A percentile compares a stretch with the other conserved stretches of the same genome.
Evolutionary conservation across 768 basidiomycete species (phyloP).

Genomic region (Austroboletus festivus): DNA sequence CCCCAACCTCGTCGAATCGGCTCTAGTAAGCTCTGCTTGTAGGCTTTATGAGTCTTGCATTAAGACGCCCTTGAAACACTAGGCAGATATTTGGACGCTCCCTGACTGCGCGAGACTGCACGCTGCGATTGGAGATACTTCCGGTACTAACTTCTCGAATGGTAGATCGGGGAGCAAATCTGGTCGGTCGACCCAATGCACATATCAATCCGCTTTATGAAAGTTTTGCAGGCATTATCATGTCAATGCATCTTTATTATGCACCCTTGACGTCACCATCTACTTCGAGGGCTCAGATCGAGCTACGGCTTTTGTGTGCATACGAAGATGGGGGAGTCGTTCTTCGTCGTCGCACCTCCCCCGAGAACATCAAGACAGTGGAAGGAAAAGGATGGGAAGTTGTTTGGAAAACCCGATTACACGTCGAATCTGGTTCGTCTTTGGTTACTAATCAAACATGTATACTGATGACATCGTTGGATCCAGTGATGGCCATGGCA

Average conservation of each 20-base stretch:
- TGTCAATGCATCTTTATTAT: conserved; percentile 74
- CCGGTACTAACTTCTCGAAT: conserved; percentile 29
- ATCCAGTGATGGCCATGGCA: conserved; percentile 81
- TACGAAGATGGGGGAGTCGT: conserved; percentile 91
- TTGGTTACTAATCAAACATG: neutral
- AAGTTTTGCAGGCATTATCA: conserved; percentile 69
- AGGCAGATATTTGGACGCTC: conserved; percentile 89
- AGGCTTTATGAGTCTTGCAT: neutral
- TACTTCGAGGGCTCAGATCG: conserved; percentile 28
- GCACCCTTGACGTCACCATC: conserved; percentile 30
- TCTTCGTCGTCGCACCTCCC: conserved; percentile 49
- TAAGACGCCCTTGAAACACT: no score
- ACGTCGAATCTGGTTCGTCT: conserved; percentile 67
- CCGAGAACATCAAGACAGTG: conserved; percentile 41
- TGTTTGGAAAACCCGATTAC: conserved; percentile 63
- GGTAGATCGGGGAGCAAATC: conserved; percentile 54
- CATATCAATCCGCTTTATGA: neutral
- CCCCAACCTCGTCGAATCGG: conserved; percentile 87
- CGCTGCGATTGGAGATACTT: conserved; percentile 71
- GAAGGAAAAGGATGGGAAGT: conserved; percentile 74
- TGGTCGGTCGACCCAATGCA: conserved; percentile 38
- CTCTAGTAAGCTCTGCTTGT: conserved; percentile 49
- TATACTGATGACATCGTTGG: no score
- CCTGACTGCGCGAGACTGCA: conserved; percentile 70
- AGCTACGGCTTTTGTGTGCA: conserved; percentile 64